These are phyloP conservation scores for Zygotorulaspora danielsina DNA, from an alignment of 805 yeast species.

Conservation along the genomic window DNA sequence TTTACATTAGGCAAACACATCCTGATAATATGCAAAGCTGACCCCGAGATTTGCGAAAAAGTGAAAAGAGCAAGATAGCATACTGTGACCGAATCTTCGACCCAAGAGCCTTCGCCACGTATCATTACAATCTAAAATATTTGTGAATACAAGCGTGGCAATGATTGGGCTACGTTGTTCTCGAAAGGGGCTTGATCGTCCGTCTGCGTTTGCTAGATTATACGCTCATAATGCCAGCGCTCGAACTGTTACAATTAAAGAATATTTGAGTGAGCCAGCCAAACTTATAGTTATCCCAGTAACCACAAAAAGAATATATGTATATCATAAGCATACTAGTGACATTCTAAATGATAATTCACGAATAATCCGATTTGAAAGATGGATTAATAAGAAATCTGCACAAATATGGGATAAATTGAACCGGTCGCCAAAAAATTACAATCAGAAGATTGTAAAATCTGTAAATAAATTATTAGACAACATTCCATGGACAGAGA, in stretches of 20 bases:
- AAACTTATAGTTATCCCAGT: conserved; percentile 70
- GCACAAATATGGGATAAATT: conserved; percentile 59
- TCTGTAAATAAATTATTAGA: conserved; percentile 51
- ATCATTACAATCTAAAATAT: not conserved
- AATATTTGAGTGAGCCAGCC: conserved; percentile 41
- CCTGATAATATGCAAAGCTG: too few species aligned
- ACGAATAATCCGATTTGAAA: conserved; percentile 39
- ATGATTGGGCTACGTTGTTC: not conserved
- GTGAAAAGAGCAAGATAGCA: not conserved
- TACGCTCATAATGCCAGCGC: not conserved
- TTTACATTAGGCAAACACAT: not conserved
- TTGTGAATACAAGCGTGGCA: too few species aligned
- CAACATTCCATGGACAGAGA: conserved; percentile 75
- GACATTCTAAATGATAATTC: conserved; percentile 36
- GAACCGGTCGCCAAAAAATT: conserved; percentile 46
- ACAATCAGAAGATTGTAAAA: conserved; percentile 57
- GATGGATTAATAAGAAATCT: conserved; percentile 47
- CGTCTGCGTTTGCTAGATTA: not conserved
- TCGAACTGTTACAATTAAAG: conserved; percentile 12
- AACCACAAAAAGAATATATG: conserved; percentile 53
- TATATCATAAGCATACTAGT: conserved; percentile 61
- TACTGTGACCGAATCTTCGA: not conserved
- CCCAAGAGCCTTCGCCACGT: not conserved
- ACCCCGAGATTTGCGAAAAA: conserved; percentile 1
- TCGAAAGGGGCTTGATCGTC: not conserved